Evolutionary conservation across 768 basidiomycete species (phyloP).

Genomic region (Hemileccinum rubropunctum): DNA sequence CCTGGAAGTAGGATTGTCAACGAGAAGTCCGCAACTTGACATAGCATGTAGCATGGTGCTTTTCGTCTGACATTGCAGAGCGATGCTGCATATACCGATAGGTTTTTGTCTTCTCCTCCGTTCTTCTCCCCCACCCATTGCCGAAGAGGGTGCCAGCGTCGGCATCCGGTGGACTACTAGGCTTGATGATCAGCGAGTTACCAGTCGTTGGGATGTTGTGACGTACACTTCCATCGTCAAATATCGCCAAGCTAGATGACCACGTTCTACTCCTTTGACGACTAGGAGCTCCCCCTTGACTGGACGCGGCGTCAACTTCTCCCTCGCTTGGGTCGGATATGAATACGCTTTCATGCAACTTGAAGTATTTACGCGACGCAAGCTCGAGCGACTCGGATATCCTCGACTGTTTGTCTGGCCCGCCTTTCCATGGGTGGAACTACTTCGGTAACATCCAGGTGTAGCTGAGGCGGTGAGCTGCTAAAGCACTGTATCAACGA

Average conservation of each 20-base stretch:
- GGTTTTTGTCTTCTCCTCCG: too few species aligned
- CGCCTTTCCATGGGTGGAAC: slow-evolving; percentile 42
- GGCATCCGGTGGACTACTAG: slow-evolving; percentile 46
- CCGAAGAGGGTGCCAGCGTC: too few species aligned
- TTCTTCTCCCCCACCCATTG: too few species aligned
- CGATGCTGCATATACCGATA: too few species aligned
- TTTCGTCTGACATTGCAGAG: too few species aligned
- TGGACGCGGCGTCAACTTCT: slow-evolving; percentile 43
- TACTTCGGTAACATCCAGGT: slow-evolving; percentile 43
- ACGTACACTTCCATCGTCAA: slow-evolving; percentile 35
- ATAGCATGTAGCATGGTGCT: too few species aligned
- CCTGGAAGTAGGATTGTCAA: too few species aligned
- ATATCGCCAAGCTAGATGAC: slow-evolving; percentile 40
- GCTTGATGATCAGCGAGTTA: slow-evolving; percentile 25
- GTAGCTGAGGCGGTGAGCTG: slow-evolving; percentile 36
- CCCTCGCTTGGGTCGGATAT: slow-evolving; percentile 41
- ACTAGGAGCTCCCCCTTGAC: slow-evolving; percentile 40
- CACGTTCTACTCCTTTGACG: slow-evolving; percentile 37
- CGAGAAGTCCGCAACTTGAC: too few species aligned
- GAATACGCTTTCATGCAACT: slow-evolving; percentile 36
- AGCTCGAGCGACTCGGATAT: slow-evolving; percentile 38
- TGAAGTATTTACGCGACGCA: slow-evolving; percentile 37
- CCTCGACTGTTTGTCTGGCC: slow-evolving; percentile 34
- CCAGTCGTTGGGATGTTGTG: slow-evolving; percentile 33
- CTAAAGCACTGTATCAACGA: slow-evolving; percentile 38